Percentiles rank a stretch among this genome's conserved stretches.
Evolutionary conservation across 2,329 filamentous ascomycete species (phyloP).

Genomic region (Fusarium dimerum): DNA sequence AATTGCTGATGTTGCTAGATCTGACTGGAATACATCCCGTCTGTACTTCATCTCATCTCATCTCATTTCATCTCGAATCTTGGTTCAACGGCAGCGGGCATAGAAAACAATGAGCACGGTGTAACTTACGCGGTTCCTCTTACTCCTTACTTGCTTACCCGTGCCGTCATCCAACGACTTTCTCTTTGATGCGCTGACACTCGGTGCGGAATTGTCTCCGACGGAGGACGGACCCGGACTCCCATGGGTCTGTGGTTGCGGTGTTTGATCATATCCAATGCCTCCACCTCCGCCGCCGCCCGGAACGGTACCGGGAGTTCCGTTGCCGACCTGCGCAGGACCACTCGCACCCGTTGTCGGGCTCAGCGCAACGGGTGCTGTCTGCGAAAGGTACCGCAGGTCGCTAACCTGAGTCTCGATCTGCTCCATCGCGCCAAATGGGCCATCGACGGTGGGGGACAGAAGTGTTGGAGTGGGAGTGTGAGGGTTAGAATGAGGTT

Average conservation of each 20-base stretch:
- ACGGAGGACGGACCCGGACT: constrained; percentile 42
- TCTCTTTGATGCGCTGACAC: constrained; percentile 31
- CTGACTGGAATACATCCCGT: constrained; percentile 3
- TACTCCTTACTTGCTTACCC: constrained; percentile 57
- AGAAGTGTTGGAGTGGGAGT: constrained; percentile 3
- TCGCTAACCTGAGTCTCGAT: constrained; percentile 56
- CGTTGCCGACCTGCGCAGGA: background rate
- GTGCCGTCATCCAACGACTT: constrained; percentile 45
- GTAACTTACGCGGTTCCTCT: constrained; percentile 57
- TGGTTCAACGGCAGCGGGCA: constrained; percentile 1
- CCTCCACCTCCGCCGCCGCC: constrained; percentile 21
- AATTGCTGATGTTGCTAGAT: background rate
- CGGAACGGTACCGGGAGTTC: constrained; percentile 21
- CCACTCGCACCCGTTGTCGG: constrained; percentile 6
- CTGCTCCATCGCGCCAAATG: constrained; percentile 48
- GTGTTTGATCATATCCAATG: constrained; percentile 35
- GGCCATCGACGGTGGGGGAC: constrained; percentile 16
- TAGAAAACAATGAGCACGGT: constrained; percentile 2
- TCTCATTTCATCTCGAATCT: background rate
- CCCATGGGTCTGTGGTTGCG: constrained; percentile 32
- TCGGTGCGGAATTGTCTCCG: constrained; percentile 53
- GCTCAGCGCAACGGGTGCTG: constrained; percentile 32
- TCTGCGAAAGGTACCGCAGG: constrained; percentile 51
- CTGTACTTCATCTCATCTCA: constrained; percentile 11
- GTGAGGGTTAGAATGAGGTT: constrained; percentile 5